phyloP scores from a whole-genome alignment of 805 yeast species.

The Wickerhamiella brachini region DNA sequence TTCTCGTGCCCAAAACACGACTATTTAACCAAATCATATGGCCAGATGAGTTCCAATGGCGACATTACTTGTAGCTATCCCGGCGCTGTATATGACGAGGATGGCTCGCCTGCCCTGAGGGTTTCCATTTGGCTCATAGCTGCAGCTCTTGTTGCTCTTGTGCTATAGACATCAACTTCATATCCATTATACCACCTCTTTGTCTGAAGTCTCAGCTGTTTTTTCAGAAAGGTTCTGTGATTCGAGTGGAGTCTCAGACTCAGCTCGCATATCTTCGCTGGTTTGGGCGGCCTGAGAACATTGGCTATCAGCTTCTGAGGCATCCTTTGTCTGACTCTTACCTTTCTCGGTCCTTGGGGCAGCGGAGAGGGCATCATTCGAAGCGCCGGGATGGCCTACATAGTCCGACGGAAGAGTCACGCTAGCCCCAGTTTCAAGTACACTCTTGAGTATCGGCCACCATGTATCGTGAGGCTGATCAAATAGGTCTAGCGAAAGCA shows the following conservation, averaged over 20 bases:
- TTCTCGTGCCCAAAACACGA: constrained; percentile 52
- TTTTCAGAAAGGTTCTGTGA: no score
- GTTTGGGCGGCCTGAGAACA: no score
- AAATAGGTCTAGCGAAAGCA: constrained; percentile 50
- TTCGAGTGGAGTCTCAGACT: no score
- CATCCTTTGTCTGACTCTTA: no score
- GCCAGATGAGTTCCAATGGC: constrained; percentile 20
- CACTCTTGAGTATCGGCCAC: constrained; percentile 28
- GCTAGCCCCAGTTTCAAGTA: constrained; percentile 25
- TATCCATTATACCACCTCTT: no score
- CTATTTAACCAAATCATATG: constrained; percentile 19
- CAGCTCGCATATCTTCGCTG: no score
- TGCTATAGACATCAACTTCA: not conserved
- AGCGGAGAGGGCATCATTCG: no score
- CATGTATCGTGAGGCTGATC: constrained; percentile 49
- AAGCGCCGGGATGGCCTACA: no score
- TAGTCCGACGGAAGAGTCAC: not conserved
- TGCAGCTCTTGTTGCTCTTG: not conserved
- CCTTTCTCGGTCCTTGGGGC: no score
- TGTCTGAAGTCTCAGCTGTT: no score
- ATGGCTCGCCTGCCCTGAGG: constrained; percentile 2
- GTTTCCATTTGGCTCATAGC: constrained; percentile 7
- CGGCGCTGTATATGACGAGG: constrained; percentile 23
- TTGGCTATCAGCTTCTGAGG: no score
- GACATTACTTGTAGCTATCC: constrained; percentile 26